These are phyloP conservation scores for Acanthamoeba culbertsoni DNA, from an alignment of 208 protist species.

Conservation along the genomic window DNA sequence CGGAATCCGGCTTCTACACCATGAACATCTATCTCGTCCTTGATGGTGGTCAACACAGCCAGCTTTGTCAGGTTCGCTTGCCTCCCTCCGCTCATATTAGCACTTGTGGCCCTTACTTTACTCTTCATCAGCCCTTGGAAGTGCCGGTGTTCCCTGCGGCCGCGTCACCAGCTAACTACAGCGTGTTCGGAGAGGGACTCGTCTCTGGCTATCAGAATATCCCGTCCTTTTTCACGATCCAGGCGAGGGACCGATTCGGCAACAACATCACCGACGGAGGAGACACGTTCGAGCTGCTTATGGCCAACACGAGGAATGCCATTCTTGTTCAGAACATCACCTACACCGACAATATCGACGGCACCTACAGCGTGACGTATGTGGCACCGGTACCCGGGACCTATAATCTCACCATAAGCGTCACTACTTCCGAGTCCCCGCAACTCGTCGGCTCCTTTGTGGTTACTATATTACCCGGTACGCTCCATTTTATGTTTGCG, in stretches of 20 bases:
- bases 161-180: neutral
- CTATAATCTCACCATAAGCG: conserved; percentile 49
- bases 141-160: neutral
- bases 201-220: neutral
- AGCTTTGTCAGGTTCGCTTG: neutral
- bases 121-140: neutral
- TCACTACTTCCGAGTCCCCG: neutral
- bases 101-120: neutral
- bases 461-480: conserved; percentile 14
- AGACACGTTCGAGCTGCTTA: neutral
- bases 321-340: neutral
- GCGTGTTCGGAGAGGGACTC: conserved; percentile 16
- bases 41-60: neutral
- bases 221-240: conserved; percentile 15
- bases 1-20: neutral
- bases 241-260: conserved; percentile 14
- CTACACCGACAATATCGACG: neutral
- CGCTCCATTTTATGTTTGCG: neutral
- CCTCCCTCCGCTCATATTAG: neutral
- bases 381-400: neutral
- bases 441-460: neutral
- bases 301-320: neutral
- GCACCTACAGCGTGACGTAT: conserved; percentile 47
- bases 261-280: conserved; percentile 53
- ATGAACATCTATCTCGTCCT: neutral